Evolutionary conservation across 331 rosid genomes (phyloP), one percentile per base, ranked within the genome.

Genomic region (Quercus lobata): DNA sequence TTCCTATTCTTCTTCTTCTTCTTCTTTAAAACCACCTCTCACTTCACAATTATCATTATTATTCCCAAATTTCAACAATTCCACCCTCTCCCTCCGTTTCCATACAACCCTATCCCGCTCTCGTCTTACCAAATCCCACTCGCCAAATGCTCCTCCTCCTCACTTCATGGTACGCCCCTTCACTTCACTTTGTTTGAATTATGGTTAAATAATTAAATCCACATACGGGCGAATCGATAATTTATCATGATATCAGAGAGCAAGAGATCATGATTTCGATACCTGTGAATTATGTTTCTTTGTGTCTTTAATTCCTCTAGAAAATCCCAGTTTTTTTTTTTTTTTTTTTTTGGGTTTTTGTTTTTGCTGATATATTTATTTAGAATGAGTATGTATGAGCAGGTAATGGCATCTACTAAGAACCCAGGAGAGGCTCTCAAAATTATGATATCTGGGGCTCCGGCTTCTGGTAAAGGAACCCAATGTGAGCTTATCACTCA

Each of bases 391-490:
- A 5, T 21, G 77, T 2, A 4, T 21, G 81, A n/a, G 30, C 84
- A 87, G 91, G 85, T 81, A 46, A 66, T 81, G 78, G 88, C 81
- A 55, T 76, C 83, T 68, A 87, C 74, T 25, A 81, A 76, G 66
- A 83, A 80, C 71, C 79, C 84, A 17, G 94, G 90, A 17, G 94
- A 93, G 80, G 85, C 90, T 17, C 92, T 89, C 9, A 86, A 55
- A 78, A 71, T 93, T 68, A 93, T 91, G 97, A 93, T 96, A 62
- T 93, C 97, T 4, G 99, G 98, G 7, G 94, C 99, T 61, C 99
- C 99, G 7, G 99, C 99, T 81, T 95, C 99, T 30, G 99, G 99
- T 24, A 95, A 95, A 87, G 99, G 99, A 80, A 95, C 99, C 52
- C 99, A 95, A 80, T 95, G 99, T 68, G 86, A 90, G 74, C 93